Base-by-base conservation (phyloP, 2,329 filamentous ascomycete genomes). In the Catunica adiposa region DNA sequence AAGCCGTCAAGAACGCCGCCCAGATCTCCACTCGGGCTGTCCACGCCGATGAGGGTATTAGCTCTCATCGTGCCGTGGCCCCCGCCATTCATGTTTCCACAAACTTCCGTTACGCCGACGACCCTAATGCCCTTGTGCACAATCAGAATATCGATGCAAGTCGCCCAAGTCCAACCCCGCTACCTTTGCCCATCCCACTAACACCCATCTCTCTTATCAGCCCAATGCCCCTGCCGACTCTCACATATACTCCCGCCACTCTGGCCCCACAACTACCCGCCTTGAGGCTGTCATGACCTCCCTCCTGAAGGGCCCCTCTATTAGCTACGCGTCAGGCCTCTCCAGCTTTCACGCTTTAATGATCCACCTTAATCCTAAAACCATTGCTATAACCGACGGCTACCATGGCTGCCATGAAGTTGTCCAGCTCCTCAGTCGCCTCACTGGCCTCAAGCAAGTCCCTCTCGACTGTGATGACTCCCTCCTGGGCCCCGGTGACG, bases 381-480 rank as follows among this genome's bases (percentile, higher is more conserved):
- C 83, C 58, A 80, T 97, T 56, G 84, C 88, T 61, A 88, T 97
- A 61, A 82, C 82, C 38, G 81, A 77, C 15, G 89, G 89, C 44
- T 98, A 97, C 70, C 92, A 97, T 70, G 92, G 92, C 62, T 94
- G 87, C 69, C 88, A 95, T 67, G 88, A 86, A 59, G 86, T 95
- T 29, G 78, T 96, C 62, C 69, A 69, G 31, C 70, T 97, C 55
- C 75, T 94, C 61, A 69, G 76, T 58, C 86, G 87, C 60, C 78
- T 96, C 52, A 87, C 83, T 25, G 84, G 84, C 0, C 77, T 94
- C 25, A 69, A 83, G 65, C 77, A 83, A 61, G 73, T 96, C 1
- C 76, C 82, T 22, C 76, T 97, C 14, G 78, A 84, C 63, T 86
- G 80, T 64, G 72, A 80, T 7, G 72, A 76, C 14, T 77, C 79